phyloP scores from a whole-genome alignment of 768 basidiomycete genomes.

The Tricholoma matsutake region DNA sequence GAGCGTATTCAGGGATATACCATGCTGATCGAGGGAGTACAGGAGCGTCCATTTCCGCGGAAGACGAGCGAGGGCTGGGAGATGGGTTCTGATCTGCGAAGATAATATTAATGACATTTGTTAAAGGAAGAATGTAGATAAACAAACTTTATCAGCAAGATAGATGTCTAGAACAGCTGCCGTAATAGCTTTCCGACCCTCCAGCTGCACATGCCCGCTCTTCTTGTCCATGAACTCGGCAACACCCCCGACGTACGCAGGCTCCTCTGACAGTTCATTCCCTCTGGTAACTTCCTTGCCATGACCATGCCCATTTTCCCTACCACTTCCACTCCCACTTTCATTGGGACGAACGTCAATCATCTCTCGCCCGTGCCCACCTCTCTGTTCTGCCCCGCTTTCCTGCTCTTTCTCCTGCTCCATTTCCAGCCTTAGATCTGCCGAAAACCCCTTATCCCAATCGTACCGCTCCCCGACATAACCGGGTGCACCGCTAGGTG shows the following conservation, averaged over 20 bases:
- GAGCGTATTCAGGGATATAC: slow-evolving; percentile 87
- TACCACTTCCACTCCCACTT: slow-evolving; percentile 10
- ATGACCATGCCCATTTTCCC: background rate
- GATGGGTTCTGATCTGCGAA: slow-evolving; percentile 61
- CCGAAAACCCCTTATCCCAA: slow-evolving; percentile 69
- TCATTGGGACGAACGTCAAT: slow-evolving; percentile 6
- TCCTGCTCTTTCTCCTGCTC: slow-evolving; percentile 11
- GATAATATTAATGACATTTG: background rate
- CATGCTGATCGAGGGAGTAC: slow-evolving; percentile 93
- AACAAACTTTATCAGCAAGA: slow-evolving; percentile 60
- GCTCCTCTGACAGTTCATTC: background rate
- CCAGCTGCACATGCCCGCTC: slow-evolving; percentile 44
- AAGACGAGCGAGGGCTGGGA: slow-evolving; percentile 74
- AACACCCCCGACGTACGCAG: slow-evolving; percentile 24
- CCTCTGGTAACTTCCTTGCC: background rate
- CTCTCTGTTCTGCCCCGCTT: slow-evolving; percentile 3
- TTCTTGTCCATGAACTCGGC: slow-evolving; percentile 51
- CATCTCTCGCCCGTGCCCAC: slow-evolving; percentile 18
- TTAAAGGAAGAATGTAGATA: background rate
- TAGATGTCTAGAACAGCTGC: slow-evolving; percentile 44
- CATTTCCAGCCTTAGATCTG: slow-evolving; percentile 42
- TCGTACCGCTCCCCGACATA: slow-evolving; percentile 60
- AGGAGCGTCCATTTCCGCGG: slow-evolving; percentile 72
- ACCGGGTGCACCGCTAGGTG: slow-evolving; percentile 71
- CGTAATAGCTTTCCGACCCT: slow-evolving; percentile 57